Evolutionary conservation across 2,329 filamentous ascomycete species (phyloP).

Genomic region (Teratosphaeria gauchensis): DNA sequence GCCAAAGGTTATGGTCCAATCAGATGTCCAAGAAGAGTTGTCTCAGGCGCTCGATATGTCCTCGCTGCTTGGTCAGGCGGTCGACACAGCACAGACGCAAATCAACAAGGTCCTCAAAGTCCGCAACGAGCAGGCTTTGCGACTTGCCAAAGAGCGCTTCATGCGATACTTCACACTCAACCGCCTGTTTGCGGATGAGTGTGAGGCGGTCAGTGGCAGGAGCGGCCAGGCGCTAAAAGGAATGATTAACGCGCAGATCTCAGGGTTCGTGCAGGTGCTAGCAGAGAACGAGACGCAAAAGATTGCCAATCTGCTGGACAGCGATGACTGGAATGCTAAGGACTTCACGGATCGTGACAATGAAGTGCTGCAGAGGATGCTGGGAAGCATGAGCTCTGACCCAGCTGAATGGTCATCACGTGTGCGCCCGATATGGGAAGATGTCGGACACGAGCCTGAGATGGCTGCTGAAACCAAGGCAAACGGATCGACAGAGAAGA

Average conservation of each 20-base stretch:
- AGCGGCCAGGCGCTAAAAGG: conserved; percentile 67
- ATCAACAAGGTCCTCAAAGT: conserved; percentile 70
- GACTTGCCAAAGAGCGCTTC: conserved; percentile 59
- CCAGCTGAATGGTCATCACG: conserved; percentile 56
- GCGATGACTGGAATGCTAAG: conserved; percentile 68
- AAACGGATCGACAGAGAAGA: conserved; percentile 13
- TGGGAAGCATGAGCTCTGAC: conserved; percentile 63
- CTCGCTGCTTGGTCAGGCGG: conserved; percentile 67
- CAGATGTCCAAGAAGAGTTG: conserved; percentile 56
- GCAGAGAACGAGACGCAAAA: conserved; percentile 64
- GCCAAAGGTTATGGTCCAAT: conserved; percentile 6
- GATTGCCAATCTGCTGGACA: conserved; percentile 67
- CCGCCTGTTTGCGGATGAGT: conserved; percentile 74
- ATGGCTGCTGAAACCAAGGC: conserved; percentile 23
- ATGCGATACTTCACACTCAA: conserved; percentile 76
- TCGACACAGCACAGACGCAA: conserved; percentile 66
- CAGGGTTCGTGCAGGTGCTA: conserved; percentile 64
- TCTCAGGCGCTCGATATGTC: conserved; percentile 68
- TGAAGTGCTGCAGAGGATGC: conserved; percentile 51
- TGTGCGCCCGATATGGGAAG: conserved; percentile 41
- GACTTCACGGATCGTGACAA: conserved; percentile 60
- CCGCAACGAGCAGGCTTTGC: conserved; percentile 61
- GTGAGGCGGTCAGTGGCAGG: conserved; percentile 71
- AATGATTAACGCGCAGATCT: conserved; percentile 72
- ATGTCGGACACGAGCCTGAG: conserved; percentile 12